A percentile compares a stretch with the other conserved stretches of the same genome.
Evolutionary conservation across 768 basidiomycete genomes (phyloP).

Genomic region (Tephrocybe sp.): DNA sequence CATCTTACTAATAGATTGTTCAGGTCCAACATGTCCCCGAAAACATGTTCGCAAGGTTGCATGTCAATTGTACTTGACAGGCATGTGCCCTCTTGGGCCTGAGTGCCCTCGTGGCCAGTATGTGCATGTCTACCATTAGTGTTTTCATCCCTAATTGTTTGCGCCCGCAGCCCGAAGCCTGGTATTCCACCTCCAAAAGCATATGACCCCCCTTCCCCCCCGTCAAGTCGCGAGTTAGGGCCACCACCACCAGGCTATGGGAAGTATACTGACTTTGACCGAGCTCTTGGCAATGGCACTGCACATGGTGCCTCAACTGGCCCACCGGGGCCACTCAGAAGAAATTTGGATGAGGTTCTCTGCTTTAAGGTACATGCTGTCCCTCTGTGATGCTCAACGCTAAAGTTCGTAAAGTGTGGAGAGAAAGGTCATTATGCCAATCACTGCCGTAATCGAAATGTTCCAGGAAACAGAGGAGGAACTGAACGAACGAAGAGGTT

Average conservation of each 20-base stretch:
- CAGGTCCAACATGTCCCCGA: constrained; percentile 84
- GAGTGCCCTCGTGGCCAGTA: constrained; percentile 90
- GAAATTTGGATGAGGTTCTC: constrained; percentile 80
- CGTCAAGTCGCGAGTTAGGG: constrained; percentile 75
- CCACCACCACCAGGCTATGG: constrained; percentile 93
- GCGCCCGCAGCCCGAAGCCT: constrained; percentile 62
- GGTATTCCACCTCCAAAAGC: constrained; percentile 23
- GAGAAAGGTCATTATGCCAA: constrained; percentile 96
- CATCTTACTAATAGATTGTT: constrained; percentile 5
- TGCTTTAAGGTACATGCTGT: constrained; percentile 72
- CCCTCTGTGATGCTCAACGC: neutral
- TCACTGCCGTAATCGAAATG: constrained; percentile 86
- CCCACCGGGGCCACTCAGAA: constrained; percentile 40
- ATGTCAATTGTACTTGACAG: constrained; percentile 88
- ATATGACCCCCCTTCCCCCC: constrained; percentile 65
- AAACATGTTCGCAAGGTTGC: constrained; percentile 92
- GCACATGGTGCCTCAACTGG: constrained; percentile 22
- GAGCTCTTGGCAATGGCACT: constrained; percentile 40
- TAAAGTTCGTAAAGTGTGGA: constrained; percentile 57
- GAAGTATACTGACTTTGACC: constrained; percentile 76
- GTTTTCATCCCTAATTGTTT: constrained; percentile 9
- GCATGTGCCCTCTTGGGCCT: constrained; percentile 88
- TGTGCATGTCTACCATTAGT: constrained; percentile 30
- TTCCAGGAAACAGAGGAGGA: constrained; percentile 89
- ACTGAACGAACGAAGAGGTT: constrained; percentile 53